These are phyloP conservation scores for Intubia oerlemansii DNA, from an alignment of 2,329 filamentous ascomycete species.

Conservation along the genomic window DNA sequence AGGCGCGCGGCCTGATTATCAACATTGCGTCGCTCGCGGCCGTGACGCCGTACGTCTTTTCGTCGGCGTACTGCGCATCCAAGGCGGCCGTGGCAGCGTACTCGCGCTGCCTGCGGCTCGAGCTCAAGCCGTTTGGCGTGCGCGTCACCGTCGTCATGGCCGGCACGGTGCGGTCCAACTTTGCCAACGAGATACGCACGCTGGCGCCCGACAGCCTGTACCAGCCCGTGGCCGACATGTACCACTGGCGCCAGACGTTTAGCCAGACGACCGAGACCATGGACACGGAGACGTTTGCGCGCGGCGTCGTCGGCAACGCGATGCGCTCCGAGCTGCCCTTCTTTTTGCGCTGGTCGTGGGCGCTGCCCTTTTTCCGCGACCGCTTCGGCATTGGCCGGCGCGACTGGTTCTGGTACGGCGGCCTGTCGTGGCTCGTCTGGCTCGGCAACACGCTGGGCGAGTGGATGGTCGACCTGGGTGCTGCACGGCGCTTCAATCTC, in stretches of 20 bases:
- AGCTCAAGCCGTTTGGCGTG: constrained; percentile 30
- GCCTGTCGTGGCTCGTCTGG: constrained; percentile 14
- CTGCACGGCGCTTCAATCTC: constrained; percentile 16
- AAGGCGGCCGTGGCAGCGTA: constrained; percentile 32
- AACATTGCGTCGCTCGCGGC: constrained; percentile 32
- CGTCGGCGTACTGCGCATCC: constrained; percentile 29
- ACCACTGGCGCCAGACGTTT: constrained; percentile 22
- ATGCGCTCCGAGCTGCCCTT: constrained; percentile 15
- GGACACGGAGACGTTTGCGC: constrained; percentile 21
- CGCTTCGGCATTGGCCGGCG: constrained; percentile 12
- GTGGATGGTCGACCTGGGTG: constrained; percentile 15
- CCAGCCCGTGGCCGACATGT: constrained; percentile 21
- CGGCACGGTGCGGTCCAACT: constrained; percentile 30
- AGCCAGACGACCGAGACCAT: constrained; percentile 26
- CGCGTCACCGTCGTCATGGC: constrained; percentile 35
- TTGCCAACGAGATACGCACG: constrained; percentile 18
- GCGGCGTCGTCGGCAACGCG: constrained; percentile 19
- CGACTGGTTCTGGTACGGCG: constrained; percentile 22
- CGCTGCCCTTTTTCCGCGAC: too few relatives aligned
- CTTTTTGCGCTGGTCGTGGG: constrained; percentile 14
- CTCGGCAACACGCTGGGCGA: constrained; percentile 23
- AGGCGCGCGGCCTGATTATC: constrained; percentile 27
- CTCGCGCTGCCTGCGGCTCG: constrained; percentile 29
- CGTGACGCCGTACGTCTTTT: constrained; percentile 29
- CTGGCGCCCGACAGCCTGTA: constrained; percentile 27